Conservation (phyloP, 192 early-diverging fungal genomes). For the Allomyces arbusculus region DNA sequence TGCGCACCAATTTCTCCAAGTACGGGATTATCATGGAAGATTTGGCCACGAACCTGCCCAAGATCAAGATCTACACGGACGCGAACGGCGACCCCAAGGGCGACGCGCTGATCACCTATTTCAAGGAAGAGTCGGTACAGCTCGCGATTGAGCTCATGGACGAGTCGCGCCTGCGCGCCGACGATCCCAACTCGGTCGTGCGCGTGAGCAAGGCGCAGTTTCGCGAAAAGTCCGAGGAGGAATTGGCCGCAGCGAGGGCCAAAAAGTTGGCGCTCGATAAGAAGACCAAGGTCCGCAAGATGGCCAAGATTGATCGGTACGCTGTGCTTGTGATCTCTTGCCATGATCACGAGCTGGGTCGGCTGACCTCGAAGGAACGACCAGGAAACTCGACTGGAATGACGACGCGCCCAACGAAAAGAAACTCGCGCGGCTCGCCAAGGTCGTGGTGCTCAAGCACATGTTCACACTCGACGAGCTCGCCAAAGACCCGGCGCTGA, state of each 20-base stretch:
- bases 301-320: background rate
- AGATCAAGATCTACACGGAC: constrained; percentile 76
- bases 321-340: background rate
- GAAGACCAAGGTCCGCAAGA: background rate
- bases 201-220: constrained; percentile 36
- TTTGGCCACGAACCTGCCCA: constrained; percentile 30
- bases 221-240: background rate
- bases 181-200: constrained; percentile 34
- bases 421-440: constrained; percentile 45
- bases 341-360: background rate
- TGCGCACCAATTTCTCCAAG: constrained; percentile 48
- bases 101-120: constrained; percentile 79
- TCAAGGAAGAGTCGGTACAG: constrained; percentile 72
- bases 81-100: constrained; percentile 53
- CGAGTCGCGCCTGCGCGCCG: constrained; percentile 57
- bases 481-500: constrained; percentile 65
- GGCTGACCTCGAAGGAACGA: background rate
- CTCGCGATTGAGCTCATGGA: constrained; percentile 71
- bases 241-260: background rate
- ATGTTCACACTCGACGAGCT: constrained; percentile 85
- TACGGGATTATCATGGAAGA: constrained; percentile 70
- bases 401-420: constrained; percentile 48
- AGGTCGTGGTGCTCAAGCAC: constrained; percentile 78
- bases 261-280: background rate
- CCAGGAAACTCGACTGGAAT: constrained; percentile 78